A percentile compares a stretch with the other conserved stretches of the same genome.
These are phyloP conservation scores for Grigorovia yakushimaensis DNA, from an alignment of 805 yeast genomes.

Conservation along the genomic window DNA sequence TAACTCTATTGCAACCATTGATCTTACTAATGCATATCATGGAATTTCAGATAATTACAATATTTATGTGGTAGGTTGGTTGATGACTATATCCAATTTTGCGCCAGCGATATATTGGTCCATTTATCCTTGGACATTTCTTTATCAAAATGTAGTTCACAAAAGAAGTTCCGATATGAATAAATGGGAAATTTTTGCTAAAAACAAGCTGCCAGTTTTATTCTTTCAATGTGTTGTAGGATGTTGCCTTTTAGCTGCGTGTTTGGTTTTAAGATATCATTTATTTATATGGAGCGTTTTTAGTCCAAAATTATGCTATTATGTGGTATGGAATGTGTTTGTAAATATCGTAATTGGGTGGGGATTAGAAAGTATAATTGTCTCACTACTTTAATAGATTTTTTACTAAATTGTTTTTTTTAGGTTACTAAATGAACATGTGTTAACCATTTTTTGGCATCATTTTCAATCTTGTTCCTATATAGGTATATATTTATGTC, in stretches of 20 bases:
- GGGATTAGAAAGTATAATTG: constrained; percentile 12
- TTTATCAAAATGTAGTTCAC: constrained; percentile 11
- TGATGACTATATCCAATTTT: constrained; percentile 80
- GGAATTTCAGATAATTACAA: constrained; percentile 63
- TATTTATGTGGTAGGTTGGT: constrained; percentile 57
- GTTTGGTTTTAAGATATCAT: constrained; percentile 69
- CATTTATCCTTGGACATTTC: constrained; percentile 22
- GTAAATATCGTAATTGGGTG: constrained; percentile 37
- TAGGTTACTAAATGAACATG: too few species aligned
- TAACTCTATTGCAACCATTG: constrained; percentile 84
- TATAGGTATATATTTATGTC: too few species aligned
- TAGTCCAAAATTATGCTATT: constrained; percentile 81
- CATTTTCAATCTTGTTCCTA: too few species aligned
- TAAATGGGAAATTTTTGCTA: constrained; percentile 12
- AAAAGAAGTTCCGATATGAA: neutral
- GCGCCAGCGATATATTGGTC: constrained; percentile 81
- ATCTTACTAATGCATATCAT: constrained; percentile 84
- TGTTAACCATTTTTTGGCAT: too few species aligned
- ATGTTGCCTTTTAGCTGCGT: constrained; percentile 52
- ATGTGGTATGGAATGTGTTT: constrained; percentile 61
- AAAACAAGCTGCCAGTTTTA: constrained; percentile 24
- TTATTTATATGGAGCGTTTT: constrained; percentile 96
- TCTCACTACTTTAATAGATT: neutral
- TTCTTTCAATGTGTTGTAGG: constrained; percentile 54
- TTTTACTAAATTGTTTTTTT: neutral